These are phyloP conservation scores for Hymenoscyphus scutula DNA, from an alignment of 2,329 filamentous ascomycete species.

Conservation along the genomic window DNA sequence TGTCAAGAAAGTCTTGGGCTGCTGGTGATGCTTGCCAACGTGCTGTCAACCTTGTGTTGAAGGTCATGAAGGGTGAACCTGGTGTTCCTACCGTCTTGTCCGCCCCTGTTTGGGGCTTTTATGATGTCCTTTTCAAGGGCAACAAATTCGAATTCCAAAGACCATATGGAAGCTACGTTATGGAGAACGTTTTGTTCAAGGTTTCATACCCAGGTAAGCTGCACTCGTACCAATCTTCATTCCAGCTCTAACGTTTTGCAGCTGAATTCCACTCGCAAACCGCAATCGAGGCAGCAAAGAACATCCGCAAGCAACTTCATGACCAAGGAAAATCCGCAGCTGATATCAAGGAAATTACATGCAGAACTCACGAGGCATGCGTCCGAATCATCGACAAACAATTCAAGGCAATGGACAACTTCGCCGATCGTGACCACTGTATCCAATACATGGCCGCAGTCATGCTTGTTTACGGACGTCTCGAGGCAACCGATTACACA, in stretches of 20 bases:
- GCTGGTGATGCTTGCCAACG: slow-evolving; percentile 97
- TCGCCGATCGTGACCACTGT: slow-evolving; percentile 98
- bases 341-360: slow-evolving; percentile 90
- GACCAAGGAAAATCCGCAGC: slow-evolving; percentile 83
- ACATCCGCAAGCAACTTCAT: slow-evolving; percentile 80
- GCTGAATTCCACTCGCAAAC: slow-evolving; percentile 99
- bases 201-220: slow-evolving; percentile 88
- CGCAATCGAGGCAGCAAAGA: slow-evolving; percentile 90
- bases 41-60: slow-evolving; percentile 85
- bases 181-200: slow-evolving; percentile 99
- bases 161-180: slow-evolving; percentile 95
- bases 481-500: slow-evolving; percentile 89
- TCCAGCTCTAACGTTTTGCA: slow-evolving; percentile 35
- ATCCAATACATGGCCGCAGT: slow-evolving; percentile 99
- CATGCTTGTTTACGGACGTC: slow-evolving; percentile 93
- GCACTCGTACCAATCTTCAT: background rate
- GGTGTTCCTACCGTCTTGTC: slow-evolving; percentile 91
- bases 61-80: slow-evolving; percentile 87
- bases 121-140: slow-evolving; percentile 95
- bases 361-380: slow-evolving; percentile 97
- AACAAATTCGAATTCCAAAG: slow-evolving; percentile 96
- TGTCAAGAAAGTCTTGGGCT: slow-evolving; percentile 99
- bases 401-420: slow-evolving; percentile 99
- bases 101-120: slow-evolving; percentile 95
- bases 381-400: slow-evolving; percentile 99